A percentile compares a stretch with the other conserved stretches of the same genome.
These are phyloP conservation scores for Clarireedia homoeocarpa DNA, from an alignment of 2,329 filamentous ascomycete genomes.

Conservation along the genomic window DNA sequence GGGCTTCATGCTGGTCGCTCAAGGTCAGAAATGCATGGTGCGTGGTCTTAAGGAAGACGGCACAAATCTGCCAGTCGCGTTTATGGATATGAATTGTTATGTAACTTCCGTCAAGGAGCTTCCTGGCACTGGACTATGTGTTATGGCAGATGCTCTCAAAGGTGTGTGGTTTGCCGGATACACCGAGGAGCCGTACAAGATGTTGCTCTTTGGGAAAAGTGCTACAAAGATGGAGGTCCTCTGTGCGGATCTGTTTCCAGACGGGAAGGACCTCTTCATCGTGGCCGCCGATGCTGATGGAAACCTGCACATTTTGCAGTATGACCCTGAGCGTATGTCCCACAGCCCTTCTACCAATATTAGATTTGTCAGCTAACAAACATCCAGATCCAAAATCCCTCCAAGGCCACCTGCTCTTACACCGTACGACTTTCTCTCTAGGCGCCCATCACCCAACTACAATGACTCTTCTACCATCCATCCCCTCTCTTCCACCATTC, in stretches of 20 bases:
- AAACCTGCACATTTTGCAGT: conserved; percentile 83
- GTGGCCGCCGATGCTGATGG: conserved; percentile 77
- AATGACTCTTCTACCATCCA: conserved; percentile 68
- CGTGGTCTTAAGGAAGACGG: conserved; percentile 93
- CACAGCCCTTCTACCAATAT: background rate
- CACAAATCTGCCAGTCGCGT: conserved; percentile 84
- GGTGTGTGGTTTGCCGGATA: conserved; percentile 96
- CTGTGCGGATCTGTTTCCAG: conserved; percentile 79
- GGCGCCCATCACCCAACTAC: conserved; percentile 69
- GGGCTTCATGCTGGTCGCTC: conserved; percentile 80
- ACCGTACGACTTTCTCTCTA: conserved; percentile 80
- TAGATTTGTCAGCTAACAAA: too few species aligned
- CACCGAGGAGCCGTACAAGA: conserved; percentile 91
- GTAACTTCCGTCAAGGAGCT: conserved; percentile 81
- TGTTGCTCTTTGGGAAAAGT: conserved; percentile 88
- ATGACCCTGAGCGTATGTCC: conserved; percentile 81
- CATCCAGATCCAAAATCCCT: conserved; percentile 79
- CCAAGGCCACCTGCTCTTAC: conserved; percentile 78
- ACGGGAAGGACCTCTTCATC: conserved; percentile 75
- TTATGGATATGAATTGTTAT: conserved; percentile 96
- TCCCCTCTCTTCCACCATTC: conserved; percentile 40
- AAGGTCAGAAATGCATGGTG: conserved; percentile 97
- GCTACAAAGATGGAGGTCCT: conserved; percentile 70
- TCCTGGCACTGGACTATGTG: conserved; percentile 72
- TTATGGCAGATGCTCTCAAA: conserved; percentile 86